A percentile compares a stretch with the other conserved stretches of the same genome.
phyloP scores from a whole-genome alignment of 352 stramenopile species.

The Phytophthora aleatoria region DNA sequence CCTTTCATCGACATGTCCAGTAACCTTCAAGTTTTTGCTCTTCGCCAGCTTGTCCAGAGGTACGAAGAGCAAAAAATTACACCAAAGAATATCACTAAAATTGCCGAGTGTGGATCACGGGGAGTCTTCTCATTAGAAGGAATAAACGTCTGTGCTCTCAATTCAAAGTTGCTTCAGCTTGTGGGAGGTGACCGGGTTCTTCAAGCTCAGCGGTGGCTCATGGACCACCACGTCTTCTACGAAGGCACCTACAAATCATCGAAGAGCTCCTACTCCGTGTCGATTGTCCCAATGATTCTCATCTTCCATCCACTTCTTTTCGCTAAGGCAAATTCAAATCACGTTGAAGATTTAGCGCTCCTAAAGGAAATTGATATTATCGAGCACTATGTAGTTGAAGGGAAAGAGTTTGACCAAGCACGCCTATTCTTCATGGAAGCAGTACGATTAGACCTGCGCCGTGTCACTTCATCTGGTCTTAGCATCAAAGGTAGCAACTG shows the following conservation, averaged over 20 bases:
- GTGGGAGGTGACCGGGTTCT: constrained; percentile 18
- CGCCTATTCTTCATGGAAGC: constrained; percentile 48
- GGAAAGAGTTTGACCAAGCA: constrained; percentile 36
- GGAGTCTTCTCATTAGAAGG: constrained; percentile 16
- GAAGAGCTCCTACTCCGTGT: constrained; percentile 49
- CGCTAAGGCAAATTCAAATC: neutral
- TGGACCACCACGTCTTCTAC: constrained; percentile 22
- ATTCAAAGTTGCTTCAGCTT: constrained; percentile 25
- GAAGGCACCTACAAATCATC: constrained; percentile 33
- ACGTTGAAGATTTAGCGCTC: neutral
- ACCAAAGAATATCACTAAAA: constrained; percentile 2
- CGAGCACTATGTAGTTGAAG: constrained; percentile 53
- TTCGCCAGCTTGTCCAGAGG: constrained; percentile 39
- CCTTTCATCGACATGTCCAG: constrained; percentile 49
- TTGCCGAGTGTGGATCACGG: neutral
- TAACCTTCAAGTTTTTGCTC: constrained; percentile 44
- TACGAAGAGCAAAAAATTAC: constrained; percentile 2
- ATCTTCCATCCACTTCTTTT: constrained; percentile 35
- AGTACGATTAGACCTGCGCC: constrained; percentile 35
- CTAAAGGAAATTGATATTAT: constrained; percentile 31
- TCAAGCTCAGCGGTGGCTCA: constrained; percentile 30
- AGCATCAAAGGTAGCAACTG: constrained; percentile 3
- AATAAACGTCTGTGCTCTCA: constrained; percentile 11
- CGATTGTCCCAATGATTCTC: constrained; percentile 32
- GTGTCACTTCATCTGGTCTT: constrained; percentile 15